Percentiles rank a stretch among this genome's conserved stretches.
These are phyloP conservation scores for Thalia dealbata DNA, from an alignment of 176 grass and related monocot genomes.

Conservation along the genomic window DNA sequence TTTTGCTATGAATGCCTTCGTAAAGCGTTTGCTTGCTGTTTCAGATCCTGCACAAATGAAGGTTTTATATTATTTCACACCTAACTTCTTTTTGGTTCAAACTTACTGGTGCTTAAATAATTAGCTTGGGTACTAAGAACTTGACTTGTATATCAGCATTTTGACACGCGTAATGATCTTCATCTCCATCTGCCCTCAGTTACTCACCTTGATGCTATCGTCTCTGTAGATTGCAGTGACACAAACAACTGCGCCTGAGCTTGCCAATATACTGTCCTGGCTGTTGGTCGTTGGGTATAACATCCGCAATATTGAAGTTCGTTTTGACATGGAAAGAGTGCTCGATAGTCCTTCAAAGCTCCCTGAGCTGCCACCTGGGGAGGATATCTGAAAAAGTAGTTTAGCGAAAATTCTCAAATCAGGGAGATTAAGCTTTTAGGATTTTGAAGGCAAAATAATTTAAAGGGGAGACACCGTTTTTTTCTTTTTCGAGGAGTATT, in stretches of 20 bases:
- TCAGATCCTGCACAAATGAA: slow-evolving; percentile 89
- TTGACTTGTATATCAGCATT: no score
- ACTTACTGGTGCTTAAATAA: background rate
- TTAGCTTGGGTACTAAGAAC: background rate
- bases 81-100: background rate
- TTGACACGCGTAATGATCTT: no score
- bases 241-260: slow-evolving; percentile 60
- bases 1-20: slow-evolving; percentile 93
- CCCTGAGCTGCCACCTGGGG: slow-evolving; percentile 64
- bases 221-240: slow-evolving; percentile 47
- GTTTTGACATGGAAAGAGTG: slow-evolving; percentile 87
- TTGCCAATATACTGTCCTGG: slow-evolving; percentile 80
- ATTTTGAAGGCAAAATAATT: background rate
- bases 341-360: slow-evolving; percentile 52
- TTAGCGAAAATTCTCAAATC: background rate
- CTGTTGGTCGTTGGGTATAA: slow-evolving; percentile 90
- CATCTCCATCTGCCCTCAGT: background rate
- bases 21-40: slow-evolving; percentile 75
- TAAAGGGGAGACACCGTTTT: background rate
- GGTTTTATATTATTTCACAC: slow-evolving; percentile 24
- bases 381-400: slow-evolving; percentile 26
- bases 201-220: background rate
- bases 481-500: background rate
- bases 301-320: slow-evolving; percentile 87
- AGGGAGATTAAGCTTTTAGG: background rate